Conservation (phyloP, 1,139 yeast genomes). For the Blastobotrys illinoisensis region DNA sequence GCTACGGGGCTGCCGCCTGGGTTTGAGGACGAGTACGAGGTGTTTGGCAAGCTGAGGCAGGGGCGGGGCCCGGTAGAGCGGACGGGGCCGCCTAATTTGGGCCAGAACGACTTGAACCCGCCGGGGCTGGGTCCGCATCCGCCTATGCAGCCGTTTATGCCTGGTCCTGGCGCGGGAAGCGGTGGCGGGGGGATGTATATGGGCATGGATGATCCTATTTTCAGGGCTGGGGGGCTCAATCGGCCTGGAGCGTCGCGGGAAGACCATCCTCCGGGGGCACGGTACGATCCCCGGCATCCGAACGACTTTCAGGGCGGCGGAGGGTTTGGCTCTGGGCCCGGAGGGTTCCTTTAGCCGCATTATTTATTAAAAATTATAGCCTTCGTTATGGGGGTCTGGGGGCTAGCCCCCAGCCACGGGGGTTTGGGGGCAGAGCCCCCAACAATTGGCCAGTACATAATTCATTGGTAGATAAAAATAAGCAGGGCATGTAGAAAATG, state of each 20-base stretch:
- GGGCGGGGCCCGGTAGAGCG: slow-evolving; percentile 7
- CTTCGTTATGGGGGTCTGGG: too few relatives aligned
- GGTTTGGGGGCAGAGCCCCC: too few relatives aligned
- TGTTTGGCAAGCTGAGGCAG: slow-evolving; percentile 17
- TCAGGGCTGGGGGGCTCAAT: slow-evolving; percentile 13
- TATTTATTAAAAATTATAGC: neutral
- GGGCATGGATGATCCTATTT: slow-evolving; percentile 25
- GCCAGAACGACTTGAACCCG: slow-evolving; percentile 39
- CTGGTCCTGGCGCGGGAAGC: slow-evolving; percentile 12
- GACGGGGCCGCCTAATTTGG: slow-evolving; percentile 17
- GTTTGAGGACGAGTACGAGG: slow-evolving; percentile 54
- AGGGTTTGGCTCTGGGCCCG: slow-evolving; percentile 8
- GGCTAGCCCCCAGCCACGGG: too few relatives aligned
- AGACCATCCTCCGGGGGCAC: slow-evolving; percentile 35
- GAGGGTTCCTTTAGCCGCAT: neutral
- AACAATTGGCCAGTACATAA: too few relatives aligned
- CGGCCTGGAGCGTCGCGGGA: neutral
- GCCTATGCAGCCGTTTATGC: slow-evolving; percentile 24
- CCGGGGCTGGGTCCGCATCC: slow-evolving; percentile 35
- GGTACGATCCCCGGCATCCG: slow-evolving; percentile 33
- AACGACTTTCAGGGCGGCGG: slow-evolving; percentile 18
- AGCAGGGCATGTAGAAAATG: too few relatives aligned
- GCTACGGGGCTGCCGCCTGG: slow-evolving; percentile 42
- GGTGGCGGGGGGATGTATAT: slow-evolving; percentile 33
- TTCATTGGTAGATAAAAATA: too few relatives aligned